Evolutionary conservation across 495 filamentous ascomycete genomes (phyloP).

Genomic region (Aspergillus nanangensis): DNA sequence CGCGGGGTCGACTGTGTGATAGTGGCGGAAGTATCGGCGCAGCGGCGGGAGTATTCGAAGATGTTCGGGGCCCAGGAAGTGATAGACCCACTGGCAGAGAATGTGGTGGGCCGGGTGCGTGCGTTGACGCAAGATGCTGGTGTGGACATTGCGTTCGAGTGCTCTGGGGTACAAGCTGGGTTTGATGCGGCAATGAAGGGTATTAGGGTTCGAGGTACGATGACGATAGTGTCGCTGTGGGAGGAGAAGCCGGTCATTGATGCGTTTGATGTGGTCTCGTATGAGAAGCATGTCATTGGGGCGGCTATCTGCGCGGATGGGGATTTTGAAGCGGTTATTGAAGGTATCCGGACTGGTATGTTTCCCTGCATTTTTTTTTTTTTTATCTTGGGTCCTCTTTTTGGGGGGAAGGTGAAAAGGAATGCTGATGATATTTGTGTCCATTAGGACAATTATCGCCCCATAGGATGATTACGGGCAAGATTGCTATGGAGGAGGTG

Average conservation of each 20-base stretch:
- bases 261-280: constrained; percentile 44
- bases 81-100: constrained; percentile 50
- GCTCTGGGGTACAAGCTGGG: constrained; percentile 50
- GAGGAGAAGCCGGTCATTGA: constrained; percentile 44
- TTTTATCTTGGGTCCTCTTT: not conserved
- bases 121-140: constrained; percentile 46
- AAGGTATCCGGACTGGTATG: constrained; percentile 45
- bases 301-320: constrained; percentile 50
- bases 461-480: constrained; percentile 55
- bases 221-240: constrained; percentile 62
- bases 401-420: not conserved
- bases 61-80: constrained; percentile 51
- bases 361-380: not conserved
- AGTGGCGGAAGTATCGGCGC: constrained; percentile 48
- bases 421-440: not conserved
- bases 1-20: constrained; percentile 49
- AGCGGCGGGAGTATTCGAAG: constrained; percentile 45
- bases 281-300: constrained; percentile 44
- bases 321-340: constrained; percentile 51
- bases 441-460: constrained; percentile 46
- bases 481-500: constrained; percentile 48
- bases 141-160: constrained; percentile 53
- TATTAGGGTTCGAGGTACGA: constrained; percentile 47
- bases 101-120: constrained; percentile 41
- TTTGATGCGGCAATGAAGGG: constrained; percentile 47